Conservation (phyloP, 192 early-diverging fungal species). For the Backusella tarrabulga region DNA sequence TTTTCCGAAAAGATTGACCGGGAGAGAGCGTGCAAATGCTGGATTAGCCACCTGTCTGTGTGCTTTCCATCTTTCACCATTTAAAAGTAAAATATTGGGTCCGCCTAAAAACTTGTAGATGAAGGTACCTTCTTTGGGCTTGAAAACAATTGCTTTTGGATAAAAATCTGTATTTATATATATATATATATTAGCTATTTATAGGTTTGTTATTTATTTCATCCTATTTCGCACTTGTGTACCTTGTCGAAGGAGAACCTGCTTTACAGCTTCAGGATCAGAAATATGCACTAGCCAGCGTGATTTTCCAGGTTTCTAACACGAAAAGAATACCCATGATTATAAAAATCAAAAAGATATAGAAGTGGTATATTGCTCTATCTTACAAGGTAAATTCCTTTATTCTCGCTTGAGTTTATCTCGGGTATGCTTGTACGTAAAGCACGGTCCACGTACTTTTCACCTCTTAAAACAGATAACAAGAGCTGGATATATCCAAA, state of each 20-base stretch:
- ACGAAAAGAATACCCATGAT: not conserved
- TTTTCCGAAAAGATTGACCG: conserved; percentile 19
- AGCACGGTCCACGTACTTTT: not conserved
- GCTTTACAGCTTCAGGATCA: not conserved
- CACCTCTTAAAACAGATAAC: not conserved
- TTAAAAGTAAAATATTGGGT: not conserved
- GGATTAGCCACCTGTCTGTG: conserved; percentile 20
- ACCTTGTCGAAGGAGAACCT: not conserved
- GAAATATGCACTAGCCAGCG: not conserved
- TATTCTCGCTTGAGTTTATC: not conserved
- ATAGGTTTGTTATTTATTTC: not conserved
- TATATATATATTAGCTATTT: not conserved
- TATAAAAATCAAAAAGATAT: not conserved
- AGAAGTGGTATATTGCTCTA: not conserved
- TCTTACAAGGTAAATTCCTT: not conserved
- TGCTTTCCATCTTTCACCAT: not conserved
- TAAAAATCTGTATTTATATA: not conserved
- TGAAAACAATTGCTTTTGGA: not conserved
- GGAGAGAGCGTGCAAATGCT: conserved; percentile 32
- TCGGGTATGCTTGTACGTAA: not conserved
- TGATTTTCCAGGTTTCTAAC: not conserved
- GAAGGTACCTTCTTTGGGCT: not conserved
- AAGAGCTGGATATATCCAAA: not conserved
- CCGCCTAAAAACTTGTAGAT: not conserved
- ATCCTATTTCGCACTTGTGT: not conserved